phyloP scores from a whole-genome alignment of 1,139 yeast genomes.

The Maudiozyma humilis region DNA sequence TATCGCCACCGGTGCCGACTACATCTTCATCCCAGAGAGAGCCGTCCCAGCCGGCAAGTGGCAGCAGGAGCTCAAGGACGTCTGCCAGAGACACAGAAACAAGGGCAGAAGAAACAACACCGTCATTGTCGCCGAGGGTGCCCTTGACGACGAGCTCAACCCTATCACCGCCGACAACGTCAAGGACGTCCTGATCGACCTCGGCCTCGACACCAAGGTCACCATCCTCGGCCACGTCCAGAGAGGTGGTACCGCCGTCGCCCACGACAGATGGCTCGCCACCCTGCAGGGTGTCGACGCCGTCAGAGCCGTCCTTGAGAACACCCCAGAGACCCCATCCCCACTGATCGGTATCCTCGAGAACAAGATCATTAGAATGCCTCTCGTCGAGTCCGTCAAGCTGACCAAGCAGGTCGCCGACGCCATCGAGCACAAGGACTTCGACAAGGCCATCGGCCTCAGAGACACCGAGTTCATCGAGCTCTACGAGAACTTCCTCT shows the following conservation, averaged over 20 bases:
- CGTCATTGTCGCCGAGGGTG: conserved; percentile 80
- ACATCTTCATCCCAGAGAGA: conserved; percentile 71
- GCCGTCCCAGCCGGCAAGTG: conserved; percentile 55
- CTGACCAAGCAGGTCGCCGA: conserved; percentile 63
- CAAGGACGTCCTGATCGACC: conserved; percentile 57
- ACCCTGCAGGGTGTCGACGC: conserved; percentile 82
- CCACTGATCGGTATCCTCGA: conserved; percentile 70
- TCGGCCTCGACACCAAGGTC: conserved; percentile 70
- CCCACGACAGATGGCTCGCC: conserved; percentile 66
- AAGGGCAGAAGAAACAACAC: conserved; percentile 72
- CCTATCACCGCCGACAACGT: conserved; percentile 63
- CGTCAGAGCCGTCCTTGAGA: conserved; percentile 63
- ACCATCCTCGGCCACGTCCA: conserved; percentile 80
- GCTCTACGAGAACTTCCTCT: conserved; percentile 54
- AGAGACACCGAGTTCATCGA: conserved; percentile 69
- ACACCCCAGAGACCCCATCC: conserved; percentile 63
- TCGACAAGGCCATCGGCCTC: conserved; percentile 56
- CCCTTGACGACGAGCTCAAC: conserved; percentile 55
- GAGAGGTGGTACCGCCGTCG: conserved; percentile 82
- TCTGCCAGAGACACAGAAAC: conserved; percentile 56
- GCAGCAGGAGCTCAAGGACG: conserved; percentile 59
- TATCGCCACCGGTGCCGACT: conserved; percentile 74
- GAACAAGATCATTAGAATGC: conserved; percentile 60
- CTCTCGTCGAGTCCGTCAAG: conserved; percentile 64
- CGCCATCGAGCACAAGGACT: conserved; percentile 52